Evolutionary conservation across 495 filamentous ascomycete genomes (phyloP).

Genomic region (Neurospora sp.): DNA sequence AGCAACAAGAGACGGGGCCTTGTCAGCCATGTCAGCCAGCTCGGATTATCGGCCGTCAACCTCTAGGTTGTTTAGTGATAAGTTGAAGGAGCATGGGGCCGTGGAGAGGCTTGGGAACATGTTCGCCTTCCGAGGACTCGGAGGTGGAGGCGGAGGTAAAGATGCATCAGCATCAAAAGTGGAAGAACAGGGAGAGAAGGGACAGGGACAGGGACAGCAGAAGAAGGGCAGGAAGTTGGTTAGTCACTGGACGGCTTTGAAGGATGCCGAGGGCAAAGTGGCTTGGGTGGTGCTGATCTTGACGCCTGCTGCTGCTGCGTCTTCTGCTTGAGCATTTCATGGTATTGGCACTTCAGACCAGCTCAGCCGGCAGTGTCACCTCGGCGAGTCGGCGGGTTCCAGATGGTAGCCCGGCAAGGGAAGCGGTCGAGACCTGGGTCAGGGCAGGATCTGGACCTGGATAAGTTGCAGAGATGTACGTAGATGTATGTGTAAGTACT

Average conservation of each 20-base stretch:
- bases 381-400: not conserved
- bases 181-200: not conserved
- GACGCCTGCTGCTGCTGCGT: conserved; percentile 12
- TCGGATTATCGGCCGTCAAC: not conserved
- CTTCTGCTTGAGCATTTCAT: not conserved
- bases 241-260: conserved; percentile 47
- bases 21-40: not conserved
- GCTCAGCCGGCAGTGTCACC: not conserved
- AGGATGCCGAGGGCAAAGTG: conserved; percentile 36
- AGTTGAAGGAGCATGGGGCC: conserved; percentile 18
- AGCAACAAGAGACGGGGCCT: not conserved
- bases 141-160: not conserved
- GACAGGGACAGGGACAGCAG: not conserved
- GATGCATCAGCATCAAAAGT: not conserved
- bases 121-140: not conserved
- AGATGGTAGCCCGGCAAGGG: not conserved
- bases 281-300: conserved; percentile 37
- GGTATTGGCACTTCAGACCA: not conserved
- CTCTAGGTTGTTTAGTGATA: conserved; percentile 12
- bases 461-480: not conserved
- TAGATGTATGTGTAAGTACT: not conserved
- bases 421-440: not conserved
- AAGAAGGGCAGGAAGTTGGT: conserved; percentile 31
- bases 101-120: conserved; percentile 13
- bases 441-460: not conserved